A percentile compares a stretch with the other conserved stretches of the same genome.
phyloP scores from a whole-genome alignment of 371 early-diverging fungal species.

The Mortierella sp. region DNA sequence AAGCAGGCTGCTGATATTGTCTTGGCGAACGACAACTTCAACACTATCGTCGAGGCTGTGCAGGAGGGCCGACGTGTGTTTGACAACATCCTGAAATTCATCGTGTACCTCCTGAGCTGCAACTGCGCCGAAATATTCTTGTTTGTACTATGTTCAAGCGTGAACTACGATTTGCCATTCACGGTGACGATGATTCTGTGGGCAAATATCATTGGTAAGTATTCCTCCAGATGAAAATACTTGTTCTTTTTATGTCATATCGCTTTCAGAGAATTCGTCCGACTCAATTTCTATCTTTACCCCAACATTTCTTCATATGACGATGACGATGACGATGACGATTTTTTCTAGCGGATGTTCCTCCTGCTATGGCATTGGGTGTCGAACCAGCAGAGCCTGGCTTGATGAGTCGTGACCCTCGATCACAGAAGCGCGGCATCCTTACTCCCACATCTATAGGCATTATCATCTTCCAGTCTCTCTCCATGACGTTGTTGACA shows the following conservation, averaged over 20 bases:
- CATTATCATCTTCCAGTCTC: constrained; percentile 76
- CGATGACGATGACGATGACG: background rate
- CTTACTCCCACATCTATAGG: constrained; percentile 67
- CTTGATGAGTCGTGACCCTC: constrained; percentile 77
- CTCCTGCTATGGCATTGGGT: constrained; percentile 79
- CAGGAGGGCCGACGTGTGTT: constrained; percentile 89
- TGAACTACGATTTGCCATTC: constrained; percentile 68
- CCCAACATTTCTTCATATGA: too few relatives aligned
- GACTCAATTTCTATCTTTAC: too few relatives aligned
- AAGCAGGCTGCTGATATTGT: constrained; percentile 93
- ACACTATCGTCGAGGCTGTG: constrained; percentile 84
- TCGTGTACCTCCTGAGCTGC: constrained; percentile 90
- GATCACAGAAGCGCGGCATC: constrained; percentile 71
- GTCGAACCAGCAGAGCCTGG: constrained; percentile 79
- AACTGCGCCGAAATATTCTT: constrained; percentile 86
- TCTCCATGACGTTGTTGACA: constrained; percentile 68
- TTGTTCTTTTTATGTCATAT: constrained; percentile 11
- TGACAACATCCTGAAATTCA: constrained; percentile 95
- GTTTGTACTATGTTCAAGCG: constrained; percentile 65
- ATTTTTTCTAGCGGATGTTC: constrained; percentile 57
- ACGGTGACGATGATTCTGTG: constrained; percentile 81
- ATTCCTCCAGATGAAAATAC: too few relatives aligned
- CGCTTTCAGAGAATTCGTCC: too few relatives aligned
- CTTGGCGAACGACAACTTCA: constrained; percentile 85
- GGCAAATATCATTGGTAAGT: constrained; percentile 86